phyloP scores from a whole-genome alignment of 176 grass and related monocot species.

The Elaeis guineensis region DNA sequence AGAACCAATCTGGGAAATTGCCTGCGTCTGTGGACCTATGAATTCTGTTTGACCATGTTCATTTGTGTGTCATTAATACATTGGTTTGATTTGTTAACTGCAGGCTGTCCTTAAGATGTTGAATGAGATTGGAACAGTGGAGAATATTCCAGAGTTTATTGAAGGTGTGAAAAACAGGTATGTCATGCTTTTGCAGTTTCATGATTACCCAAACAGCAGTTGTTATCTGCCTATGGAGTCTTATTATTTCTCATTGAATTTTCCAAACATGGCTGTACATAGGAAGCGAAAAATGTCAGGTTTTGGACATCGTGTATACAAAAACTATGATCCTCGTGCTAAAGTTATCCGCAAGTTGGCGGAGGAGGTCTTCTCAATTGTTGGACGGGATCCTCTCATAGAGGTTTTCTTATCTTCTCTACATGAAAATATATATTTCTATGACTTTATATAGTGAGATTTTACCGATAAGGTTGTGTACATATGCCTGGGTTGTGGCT shows the following conservation, averaged over 20 bases:
- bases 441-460: too few relatives aligned
- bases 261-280: neutral
- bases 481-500: too few relatives aligned
- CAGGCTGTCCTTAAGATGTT: slow-evolving; percentile 99
- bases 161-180: slow-evolving; percentile 97
- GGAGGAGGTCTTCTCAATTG: slow-evolving; percentile 95
- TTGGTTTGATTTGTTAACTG: slow-evolving; percentile 15
- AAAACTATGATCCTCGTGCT: slow-evolving; percentile 96
- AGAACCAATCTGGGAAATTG: too few relatives aligned
- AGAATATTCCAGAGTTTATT: slow-evolving; percentile 91
- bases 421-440: too few relatives aligned
- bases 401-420: slow-evolving; percentile 35
- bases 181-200: slow-evolving; percentile 2
- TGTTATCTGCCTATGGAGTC: too few relatives aligned
- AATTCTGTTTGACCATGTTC: neutral
- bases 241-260: too few relatives aligned
- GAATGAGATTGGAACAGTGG: slow-evolving; percentile 80
- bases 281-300: slow-evolving; percentile 97
- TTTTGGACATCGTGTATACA: slow-evolving; percentile 94
- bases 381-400: slow-evolving; percentile 88
- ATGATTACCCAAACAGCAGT: too few relatives aligned
- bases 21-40: too few relatives aligned
- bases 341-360: slow-evolving; percentile 93
- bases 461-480: too few relatives aligned
- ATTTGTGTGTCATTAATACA: too few relatives aligned